A percentile compares a stretch with the other conserved stretches of the same genome.
These are phyloP conservation scores for Phycomyces blakesleeanus DNA, from an alignment of 192 early-diverging fungal genomes.

Conservation along the genomic window DNA sequence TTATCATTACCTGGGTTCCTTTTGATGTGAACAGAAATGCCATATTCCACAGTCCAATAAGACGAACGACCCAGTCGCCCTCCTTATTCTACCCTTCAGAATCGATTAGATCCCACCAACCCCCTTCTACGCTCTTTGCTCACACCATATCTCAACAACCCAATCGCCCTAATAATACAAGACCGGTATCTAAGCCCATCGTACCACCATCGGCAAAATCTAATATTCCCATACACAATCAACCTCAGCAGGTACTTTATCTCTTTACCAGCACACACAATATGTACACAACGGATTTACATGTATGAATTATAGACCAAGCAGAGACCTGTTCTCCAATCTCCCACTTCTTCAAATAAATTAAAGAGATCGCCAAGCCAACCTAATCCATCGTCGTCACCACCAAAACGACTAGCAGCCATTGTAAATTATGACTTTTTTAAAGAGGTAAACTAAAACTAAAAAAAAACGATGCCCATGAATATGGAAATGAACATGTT, in stretches of 20 bases:
- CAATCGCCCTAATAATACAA: too few species aligned
- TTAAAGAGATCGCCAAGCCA: not conserved
- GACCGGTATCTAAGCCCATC: too few species aligned
- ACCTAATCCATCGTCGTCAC: too few species aligned
- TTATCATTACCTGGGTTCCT: too few species aligned
- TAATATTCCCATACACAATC: not conserved
- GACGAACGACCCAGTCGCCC: not conserved
- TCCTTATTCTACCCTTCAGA: not conserved
- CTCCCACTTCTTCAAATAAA: not conserved
- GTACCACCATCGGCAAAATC: too few species aligned
- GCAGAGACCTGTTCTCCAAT: not conserved
- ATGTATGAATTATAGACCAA: not conserved
- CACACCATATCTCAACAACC: too few species aligned
- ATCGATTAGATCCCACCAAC: not conserved
- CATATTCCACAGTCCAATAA: slow-evolving; percentile 5
- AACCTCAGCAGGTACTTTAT: not conserved
- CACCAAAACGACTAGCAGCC: not conserved
- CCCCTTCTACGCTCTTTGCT: too few species aligned
- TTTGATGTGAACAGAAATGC: not conserved
- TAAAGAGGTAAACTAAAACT: slow-evolving; percentile 1
- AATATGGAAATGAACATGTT: too few species aligned
- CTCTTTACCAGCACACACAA: not conserved
- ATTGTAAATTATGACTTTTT: not conserved
- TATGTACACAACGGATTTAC: too few species aligned
- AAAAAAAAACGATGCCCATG: too few species aligned